phyloP scores from a whole-genome alignment of 1,284 basidiomycete species.

The Dichomitus squalens region DNA sequence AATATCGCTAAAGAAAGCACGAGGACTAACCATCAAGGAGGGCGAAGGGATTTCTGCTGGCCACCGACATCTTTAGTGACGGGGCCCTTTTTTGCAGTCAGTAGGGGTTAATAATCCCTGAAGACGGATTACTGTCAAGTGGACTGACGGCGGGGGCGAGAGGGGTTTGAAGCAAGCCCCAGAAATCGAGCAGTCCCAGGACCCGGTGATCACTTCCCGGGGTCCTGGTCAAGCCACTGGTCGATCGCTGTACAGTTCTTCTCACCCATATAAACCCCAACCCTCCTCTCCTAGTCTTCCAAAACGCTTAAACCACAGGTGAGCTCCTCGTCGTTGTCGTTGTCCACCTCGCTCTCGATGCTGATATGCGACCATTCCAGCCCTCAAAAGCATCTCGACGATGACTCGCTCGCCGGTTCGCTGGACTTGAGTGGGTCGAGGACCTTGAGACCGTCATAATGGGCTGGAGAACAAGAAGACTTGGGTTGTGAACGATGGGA shows the following conservation, averaged over 20 bases:
- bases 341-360: neutral
- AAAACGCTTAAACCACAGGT: slow-evolving; percentile 68
- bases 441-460: slow-evolving; percentile 83
- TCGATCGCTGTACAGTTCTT: slow-evolving; percentile 40
- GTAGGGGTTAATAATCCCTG: slow-evolving; percentile 40
- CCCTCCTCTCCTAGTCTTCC: slow-evolving; percentile 9
- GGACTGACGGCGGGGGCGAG: slow-evolving; percentile 27
- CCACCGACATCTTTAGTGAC: slow-evolving; percentile 80
- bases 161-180: slow-evolving; percentile 14
- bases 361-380: slow-evolving; percentile 36
- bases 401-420: slow-evolving; percentile 67
- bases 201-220: slow-evolving; percentile 31
- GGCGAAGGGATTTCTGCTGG: slow-evolving; percentile 81
- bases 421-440: slow-evolving; percentile 74
- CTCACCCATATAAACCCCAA: slow-evolving; percentile 28
- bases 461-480: slow-evolving; percentile 68
- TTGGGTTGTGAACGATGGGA: slow-evolving; percentile 59
- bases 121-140: slow-evolving; percentile 29
- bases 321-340: slow-evolving; percentile 20
- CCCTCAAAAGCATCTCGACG: slow-evolving; percentile 86
- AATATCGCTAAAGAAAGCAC: neutral
- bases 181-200: slow-evolving; percentile 14
- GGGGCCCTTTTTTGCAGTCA: slow-evolving; percentile 56
- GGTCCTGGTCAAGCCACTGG: slow-evolving; percentile 36
- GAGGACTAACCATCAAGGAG: slow-evolving; percentile 66